Evolutionary conservation across 2,329 filamentous ascomycete genomes (phyloP).

Genomic region (Fusarium praegraminearum): DNA sequence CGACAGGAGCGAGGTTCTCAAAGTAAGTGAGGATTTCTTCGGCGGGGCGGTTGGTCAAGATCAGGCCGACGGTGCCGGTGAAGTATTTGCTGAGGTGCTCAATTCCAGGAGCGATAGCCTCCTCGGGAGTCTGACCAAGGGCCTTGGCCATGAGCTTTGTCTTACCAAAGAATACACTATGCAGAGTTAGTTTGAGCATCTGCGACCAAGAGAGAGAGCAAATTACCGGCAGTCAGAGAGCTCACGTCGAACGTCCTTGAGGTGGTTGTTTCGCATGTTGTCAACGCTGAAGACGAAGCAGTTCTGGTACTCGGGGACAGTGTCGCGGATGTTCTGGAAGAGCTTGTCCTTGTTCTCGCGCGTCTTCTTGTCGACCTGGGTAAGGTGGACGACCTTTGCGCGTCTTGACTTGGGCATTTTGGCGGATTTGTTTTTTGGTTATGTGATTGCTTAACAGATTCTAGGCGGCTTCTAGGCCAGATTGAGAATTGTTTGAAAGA

Average conservation of each 20-base stretch:
- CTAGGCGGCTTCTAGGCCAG: neutral
- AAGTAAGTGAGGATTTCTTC: constrained; percentile 79
- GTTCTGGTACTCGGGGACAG: constrained; percentile 86
- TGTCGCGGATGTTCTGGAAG: constrained; percentile 88
- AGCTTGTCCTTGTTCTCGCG: constrained; percentile 92
- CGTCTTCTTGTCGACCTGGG: constrained; percentile 91
- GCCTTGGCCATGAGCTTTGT: constrained; percentile 99
- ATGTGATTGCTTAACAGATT: neutral
- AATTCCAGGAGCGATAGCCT: constrained; percentile 84
- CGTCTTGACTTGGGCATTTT: constrained; percentile 97
- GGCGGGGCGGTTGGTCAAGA: constrained; percentile 86
- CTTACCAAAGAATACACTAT: constrained; percentile 96
- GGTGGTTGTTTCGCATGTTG: constrained; percentile 97
- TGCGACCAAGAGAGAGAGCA: constrained; percentile 43
- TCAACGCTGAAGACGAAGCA: constrained; percentile 94
- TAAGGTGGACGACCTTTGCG: constrained; percentile 87
- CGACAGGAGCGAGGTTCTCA: constrained; percentile 75
- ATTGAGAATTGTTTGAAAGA: neutral
- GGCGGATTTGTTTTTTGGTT: constrained; percentile 25
- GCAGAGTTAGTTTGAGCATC: constrained; percentile 13
- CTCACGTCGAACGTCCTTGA: constrained; percentile 89
- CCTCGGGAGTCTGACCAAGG: constrained; percentile 81
- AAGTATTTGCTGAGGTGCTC: constrained; percentile 77
- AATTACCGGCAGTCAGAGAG: constrained; percentile 83
- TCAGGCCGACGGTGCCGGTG: constrained; percentile 84